Evolutionary conservation across 495 filamentous ascomycete genomes (phyloP).

Genomic region (Chaetomium cochliodes): DNA sequence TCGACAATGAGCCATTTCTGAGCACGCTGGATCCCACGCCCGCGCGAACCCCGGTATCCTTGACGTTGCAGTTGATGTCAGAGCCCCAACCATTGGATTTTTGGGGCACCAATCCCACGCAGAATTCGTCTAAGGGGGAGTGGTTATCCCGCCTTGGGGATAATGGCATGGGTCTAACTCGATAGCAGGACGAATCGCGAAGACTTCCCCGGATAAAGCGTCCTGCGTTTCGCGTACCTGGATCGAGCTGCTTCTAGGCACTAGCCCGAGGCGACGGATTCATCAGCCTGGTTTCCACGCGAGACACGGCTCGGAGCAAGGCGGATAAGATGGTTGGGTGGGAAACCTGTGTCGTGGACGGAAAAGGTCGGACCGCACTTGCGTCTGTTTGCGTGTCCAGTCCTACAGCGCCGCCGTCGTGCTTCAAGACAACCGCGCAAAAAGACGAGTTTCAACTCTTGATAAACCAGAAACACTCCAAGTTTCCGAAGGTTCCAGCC

Average conservation of each 20-base stretch:
- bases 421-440: background rate
- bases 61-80: slow-evolving; percentile 10
- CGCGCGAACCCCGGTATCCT: slow-evolving; percentile 12
- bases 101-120: background rate
- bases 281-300: background rate
- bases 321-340: no score
- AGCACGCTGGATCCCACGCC: slow-evolving; percentile 2
- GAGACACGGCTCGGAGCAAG: slow-evolving; percentile 1
- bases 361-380: background rate
- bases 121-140: slow-evolving; percentile 1
- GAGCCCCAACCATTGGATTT: background rate
- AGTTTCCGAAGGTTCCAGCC: background rate
- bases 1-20: slow-evolving; percentile 24
- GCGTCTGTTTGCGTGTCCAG: background rate
- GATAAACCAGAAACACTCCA: slow-evolving; percentile 9
- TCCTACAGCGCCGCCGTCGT: background rate
- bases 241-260: slow-evolving; percentile 2
- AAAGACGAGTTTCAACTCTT: background rate
- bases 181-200: background rate
- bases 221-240: slow-evolving; percentile 12
- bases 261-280: slow-evolving; percentile 1
- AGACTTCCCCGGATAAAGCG: slow-evolving; percentile 6
- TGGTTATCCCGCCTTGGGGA: background rate
- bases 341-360: background rate
- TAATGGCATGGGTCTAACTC: background rate